These are phyloP conservation scores for Cucumis hystrix DNA, from an alignment of 306 rosid genomes.

Conservation along the genomic window DNA sequence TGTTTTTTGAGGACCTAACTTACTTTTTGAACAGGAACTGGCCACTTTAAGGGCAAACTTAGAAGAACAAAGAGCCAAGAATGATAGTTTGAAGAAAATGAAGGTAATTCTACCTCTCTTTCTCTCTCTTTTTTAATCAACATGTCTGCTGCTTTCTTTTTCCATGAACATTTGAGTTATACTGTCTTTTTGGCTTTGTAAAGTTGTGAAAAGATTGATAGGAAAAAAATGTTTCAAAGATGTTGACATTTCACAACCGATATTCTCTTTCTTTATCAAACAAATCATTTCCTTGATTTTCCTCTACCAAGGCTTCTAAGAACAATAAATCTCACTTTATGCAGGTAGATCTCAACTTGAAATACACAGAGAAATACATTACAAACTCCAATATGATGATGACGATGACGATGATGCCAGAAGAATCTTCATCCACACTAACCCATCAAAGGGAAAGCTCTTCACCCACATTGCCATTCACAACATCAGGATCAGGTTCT, in stretches of 20 bases:
- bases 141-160: neutral
- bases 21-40: constrained; percentile 38
- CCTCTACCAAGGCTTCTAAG: neutral
- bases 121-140: too few relatives aligned
- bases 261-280: neutral
- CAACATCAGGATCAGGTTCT: constrained; percentile 9
- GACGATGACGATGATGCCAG: constrained; percentile 4
- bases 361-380: constrained; percentile 21
- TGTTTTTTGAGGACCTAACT: neutral
- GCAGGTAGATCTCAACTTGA: constrained; percentile 47
- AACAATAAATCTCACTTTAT: neutral
- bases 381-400: constrained; percentile 15
- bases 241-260: neutral
- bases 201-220: neutral
- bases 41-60: constrained; percentile 33
- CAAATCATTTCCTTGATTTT: neutral
- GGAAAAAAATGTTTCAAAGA: neutral
- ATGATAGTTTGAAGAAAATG: constrained; percentile 60
- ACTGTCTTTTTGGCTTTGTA: neutral
- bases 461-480: constrained; percentile 5
- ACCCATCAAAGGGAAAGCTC: constrained; percentile 34
- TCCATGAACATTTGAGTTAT: neutral
- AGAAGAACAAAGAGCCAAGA: constrained; percentile 40
- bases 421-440: constrained; percentile 18
- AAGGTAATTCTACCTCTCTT: constrained; percentile 35